These are phyloP conservation scores for Melastoma malabathricum DNA, from an alignment of 345 rosid genomes.

Conservation along the genomic window DNA sequence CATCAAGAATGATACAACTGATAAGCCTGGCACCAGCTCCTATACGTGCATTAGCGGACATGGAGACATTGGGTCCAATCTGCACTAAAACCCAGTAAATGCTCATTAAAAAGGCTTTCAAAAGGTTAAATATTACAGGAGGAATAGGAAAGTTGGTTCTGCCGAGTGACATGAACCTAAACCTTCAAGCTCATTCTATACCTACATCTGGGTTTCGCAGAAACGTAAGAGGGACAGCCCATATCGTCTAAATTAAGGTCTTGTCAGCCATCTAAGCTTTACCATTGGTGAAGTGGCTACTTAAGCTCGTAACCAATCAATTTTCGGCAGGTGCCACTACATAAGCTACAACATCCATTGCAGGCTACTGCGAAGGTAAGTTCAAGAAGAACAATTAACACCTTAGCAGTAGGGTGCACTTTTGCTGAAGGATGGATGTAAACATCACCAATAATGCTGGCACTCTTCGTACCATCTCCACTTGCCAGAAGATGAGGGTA, in stretches of 20 bases:
- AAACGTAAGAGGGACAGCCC: too few relatives aligned
- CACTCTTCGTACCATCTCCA: constrained; percentile 63
- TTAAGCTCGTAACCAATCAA: too few relatives aligned
- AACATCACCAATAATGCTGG: constrained; percentile 71
- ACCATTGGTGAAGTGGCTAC: too few relatives aligned
- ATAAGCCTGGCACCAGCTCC: constrained; percentile 93
- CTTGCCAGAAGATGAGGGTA: constrained; percentile 67
- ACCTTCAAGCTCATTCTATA: too few relatives aligned
- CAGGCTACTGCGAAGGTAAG: too few relatives aligned
- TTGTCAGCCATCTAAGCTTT: too few relatives aligned
- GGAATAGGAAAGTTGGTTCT: background rate
- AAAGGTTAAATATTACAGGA: background rate
- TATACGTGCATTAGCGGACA: constrained; percentile 82
- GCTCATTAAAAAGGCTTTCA: background rate
- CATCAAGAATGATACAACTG: constrained; percentile 84
- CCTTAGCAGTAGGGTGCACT: constrained; percentile 96
- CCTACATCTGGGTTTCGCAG: too few relatives aligned
- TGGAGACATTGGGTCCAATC: constrained; percentile 90
- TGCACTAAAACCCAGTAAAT: constrained; percentile 16
- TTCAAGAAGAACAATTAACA: constrained; percentile 8
- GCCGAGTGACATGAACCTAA: too few relatives aligned
- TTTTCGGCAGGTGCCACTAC: too few relatives aligned
- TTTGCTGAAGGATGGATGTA: constrained; percentile 92
- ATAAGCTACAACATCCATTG: too few relatives aligned
- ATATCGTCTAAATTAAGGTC: too few relatives aligned